Base-by-base conservation (phyloP, 2,329 filamentous ascomycete species). In the Fusarium oligoseptatum region DNA sequence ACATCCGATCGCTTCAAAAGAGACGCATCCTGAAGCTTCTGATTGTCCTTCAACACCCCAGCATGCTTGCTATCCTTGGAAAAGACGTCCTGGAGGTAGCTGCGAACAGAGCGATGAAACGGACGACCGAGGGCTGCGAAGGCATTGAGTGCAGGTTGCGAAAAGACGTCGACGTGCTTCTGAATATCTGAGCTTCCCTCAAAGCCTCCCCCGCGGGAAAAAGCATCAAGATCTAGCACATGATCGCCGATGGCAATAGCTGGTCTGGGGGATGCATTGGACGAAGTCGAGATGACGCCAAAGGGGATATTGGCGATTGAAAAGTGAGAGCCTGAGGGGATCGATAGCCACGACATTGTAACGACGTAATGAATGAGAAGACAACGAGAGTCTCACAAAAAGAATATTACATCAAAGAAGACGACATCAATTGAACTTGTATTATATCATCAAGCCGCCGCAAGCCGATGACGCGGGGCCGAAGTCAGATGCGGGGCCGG, bases 231-330 rank as follows among this genome's bases (percentile, higher is more conserved):
- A 76, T 96, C 93, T 52, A 97, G 84, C 0, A 90, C 93, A 82
- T 93, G 85, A 36, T 92, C 88, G 58, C 94, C 94, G 76, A 97
- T 93, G 11, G 93, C 93, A 69, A 94, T 84, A 15, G 93, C 94
- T 11, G 91, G 88, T 32, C 91, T 91, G 2, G 87, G 92, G 29
- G 86, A 86, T 12, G 86, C 77, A 68, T 89, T 86, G 7, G 86
- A 82, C 3, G 86, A 73, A 1, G 92, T 92, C 34, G 91, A 92
- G 80, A 97, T 94, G 84, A 97, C 91, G 78, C 94, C 94, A 79
- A 96, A 96, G 2, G 94, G 94, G 64, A 97, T 92, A 80, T 97
- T 97, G 78, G 92, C 90, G 61, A 96, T 85, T 10, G 93, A 78
- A 57, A 78, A 78, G 65, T 78, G 74, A 34, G 77, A 83, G 50